These are phyloP conservation scores for Melanomma pulvis-pyrius DNA, from an alignment of 495 filamentous ascomycete genomes.

Conservation along the genomic window DNA sequence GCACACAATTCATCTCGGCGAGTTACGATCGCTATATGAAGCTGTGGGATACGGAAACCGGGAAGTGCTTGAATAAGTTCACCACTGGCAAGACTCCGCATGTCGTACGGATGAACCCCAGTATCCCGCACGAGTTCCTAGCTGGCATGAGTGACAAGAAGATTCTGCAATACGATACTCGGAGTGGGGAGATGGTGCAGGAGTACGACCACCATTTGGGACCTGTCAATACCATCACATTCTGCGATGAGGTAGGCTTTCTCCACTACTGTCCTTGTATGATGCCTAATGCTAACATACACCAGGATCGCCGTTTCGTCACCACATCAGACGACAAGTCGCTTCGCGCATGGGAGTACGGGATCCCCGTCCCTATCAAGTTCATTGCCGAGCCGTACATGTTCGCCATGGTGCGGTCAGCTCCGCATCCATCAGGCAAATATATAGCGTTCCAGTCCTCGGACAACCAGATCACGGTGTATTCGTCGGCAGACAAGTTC, in stretches of 20 bases:
- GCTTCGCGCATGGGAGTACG: slow-evolving; percentile 94
- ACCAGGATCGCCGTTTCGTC: slow-evolving; percentile 93
- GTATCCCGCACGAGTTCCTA: slow-evolving; percentile 82
- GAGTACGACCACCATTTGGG: slow-evolving; percentile 98
- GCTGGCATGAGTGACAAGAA: slow-evolving; percentile 98
- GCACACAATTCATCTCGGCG: slow-evolving; percentile 87
- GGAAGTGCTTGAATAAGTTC: slow-evolving; percentile 81
- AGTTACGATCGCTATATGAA: slow-evolving; percentile 94
- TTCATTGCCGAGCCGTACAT: slow-evolving; percentile 95
- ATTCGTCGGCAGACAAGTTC: slow-evolving; percentile 91
- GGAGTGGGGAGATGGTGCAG: slow-evolving; percentile 81
- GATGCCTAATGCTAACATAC: slow-evolving; percentile 74
- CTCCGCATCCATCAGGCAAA: slow-evolving; percentile 84
- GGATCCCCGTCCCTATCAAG: slow-evolving; percentile 88
- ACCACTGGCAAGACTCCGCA: slow-evolving; percentile 93
- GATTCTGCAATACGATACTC: slow-evolving; percentile 95
- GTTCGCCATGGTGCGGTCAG: slow-evolving; percentile 83
- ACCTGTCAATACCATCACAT: slow-evolving; percentile 96
- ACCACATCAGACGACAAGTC: slow-evolving; percentile 97
- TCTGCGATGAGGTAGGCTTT: slow-evolving; percentile 69
- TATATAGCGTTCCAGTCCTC: slow-evolving; percentile 88
- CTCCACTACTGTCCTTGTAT: background rate
- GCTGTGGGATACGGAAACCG: slow-evolving; percentile 97
- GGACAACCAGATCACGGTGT: slow-evolving; percentile 97
- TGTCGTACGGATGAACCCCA: slow-evolving; percentile 89